Evolutionary conservation across 305 asterid genomes (phyloP).

Genomic region (Coffea humblotiana): DNA sequence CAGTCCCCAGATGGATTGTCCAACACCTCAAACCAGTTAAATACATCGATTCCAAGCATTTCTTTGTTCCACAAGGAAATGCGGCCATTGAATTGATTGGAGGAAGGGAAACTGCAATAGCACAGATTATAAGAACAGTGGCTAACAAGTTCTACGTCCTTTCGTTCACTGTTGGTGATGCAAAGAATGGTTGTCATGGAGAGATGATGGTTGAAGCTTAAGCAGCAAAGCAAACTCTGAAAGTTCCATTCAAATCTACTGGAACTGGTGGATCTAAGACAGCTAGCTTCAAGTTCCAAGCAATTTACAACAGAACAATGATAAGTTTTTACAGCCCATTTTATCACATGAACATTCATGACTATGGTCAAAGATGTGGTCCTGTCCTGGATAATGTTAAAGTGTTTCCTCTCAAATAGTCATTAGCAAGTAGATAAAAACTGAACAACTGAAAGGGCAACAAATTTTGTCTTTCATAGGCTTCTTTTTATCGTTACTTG

Average conservation of each 20-base stretch:
- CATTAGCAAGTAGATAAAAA: neutral
- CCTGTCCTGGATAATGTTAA: slow-evolving; percentile 72
- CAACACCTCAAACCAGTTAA: slow-evolving; percentile 61
- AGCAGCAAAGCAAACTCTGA: slow-evolving; percentile 41
- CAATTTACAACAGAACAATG: slow-evolving; percentile 43
- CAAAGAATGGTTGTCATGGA: slow-evolving; percentile 65
- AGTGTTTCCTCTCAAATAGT: slow-evolving; percentile 39
- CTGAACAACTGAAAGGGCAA: neutral
- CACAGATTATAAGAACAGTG: slow-evolving; percentile 52
- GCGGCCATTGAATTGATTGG: slow-evolving; percentile 74
- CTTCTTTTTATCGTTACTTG: neutral
- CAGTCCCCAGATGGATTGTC: slow-evolving; percentile 78
- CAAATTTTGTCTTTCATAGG: neutral
- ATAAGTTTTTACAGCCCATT: slow-evolving; percentile 59
- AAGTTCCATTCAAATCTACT: slow-evolving; percentile 40
- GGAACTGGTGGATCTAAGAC: slow-evolving; percentile 59
- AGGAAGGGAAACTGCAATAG: slow-evolving; percentile 75
- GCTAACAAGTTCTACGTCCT: slow-evolving; percentile 45
- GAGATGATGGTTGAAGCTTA: slow-evolving; percentile 62
- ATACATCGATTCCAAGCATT: slow-evolving; percentile 68
- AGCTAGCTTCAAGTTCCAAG: slow-evolving; percentile 49
- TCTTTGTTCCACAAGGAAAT: slow-evolving; percentile 57
- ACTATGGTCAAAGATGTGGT: slow-evolving; percentile 66
- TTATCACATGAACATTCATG: slow-evolving; percentile 59
- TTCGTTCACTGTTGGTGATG: slow-evolving; percentile 63